phyloP scores from a whole-genome alignment of 2,329 filamentous ascomycete genomes.

The Cladosporium sp. region DNA sequence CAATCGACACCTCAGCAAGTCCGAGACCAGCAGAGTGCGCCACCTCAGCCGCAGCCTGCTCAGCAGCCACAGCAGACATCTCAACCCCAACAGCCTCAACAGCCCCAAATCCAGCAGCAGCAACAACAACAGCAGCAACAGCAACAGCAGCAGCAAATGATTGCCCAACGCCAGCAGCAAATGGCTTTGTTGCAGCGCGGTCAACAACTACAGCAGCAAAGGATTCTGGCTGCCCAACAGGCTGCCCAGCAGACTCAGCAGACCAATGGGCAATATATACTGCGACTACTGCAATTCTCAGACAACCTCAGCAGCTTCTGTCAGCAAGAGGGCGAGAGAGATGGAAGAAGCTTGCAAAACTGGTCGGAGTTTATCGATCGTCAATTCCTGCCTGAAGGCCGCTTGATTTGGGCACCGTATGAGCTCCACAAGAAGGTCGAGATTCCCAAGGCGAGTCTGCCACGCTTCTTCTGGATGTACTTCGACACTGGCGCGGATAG shows the following conservation, averaged over 20 bases:
- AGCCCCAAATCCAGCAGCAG: conserved; percentile 32
- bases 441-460: conserved; percentile 75
- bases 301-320: conserved; percentile 58
- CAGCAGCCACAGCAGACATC: conserved; percentile 32
- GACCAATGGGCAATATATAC: conserved; percentile 44
- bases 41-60: conserved; percentile 32
- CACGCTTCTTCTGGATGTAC: conserved; percentile 86
- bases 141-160: conserved; percentile 28
- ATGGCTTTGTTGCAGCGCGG: conserved; percentile 32
- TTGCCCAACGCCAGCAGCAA: conserved; percentile 28
- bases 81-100: conserved; percentile 19
- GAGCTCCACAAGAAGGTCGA: conserved; percentile 47
- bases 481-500: conserved; percentile 83
- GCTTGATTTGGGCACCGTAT: conserved; percentile 66
- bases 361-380: conserved; percentile 78
- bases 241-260: conserved; percentile 29
- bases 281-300: conserved; percentile 57
- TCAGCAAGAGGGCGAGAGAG: conserved; percentile 54
- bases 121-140: conserved; percentile 41
- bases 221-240: conserved; percentile 36
- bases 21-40: conserved; percentile 35
- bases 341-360: conserved; percentile 65
- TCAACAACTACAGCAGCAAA: conserved; percentile 31
- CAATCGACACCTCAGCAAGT: conserved; percentile 29
- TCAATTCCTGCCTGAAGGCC: conserved; percentile 77